phyloP scores from a whole-genome alignment of 306 rosid genomes.

The Quercus glauca region DNA sequence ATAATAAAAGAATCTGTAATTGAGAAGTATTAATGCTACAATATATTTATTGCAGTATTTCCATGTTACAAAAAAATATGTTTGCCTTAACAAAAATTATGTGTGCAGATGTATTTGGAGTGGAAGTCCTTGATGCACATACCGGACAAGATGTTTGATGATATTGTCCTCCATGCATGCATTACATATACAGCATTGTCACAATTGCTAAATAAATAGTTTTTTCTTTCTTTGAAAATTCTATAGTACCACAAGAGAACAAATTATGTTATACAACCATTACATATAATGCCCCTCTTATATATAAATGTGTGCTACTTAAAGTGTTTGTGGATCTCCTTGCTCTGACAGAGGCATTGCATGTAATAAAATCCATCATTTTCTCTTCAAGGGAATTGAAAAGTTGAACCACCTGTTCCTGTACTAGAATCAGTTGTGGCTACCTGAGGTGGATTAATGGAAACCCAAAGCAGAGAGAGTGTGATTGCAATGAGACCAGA shows the following conservation, averaged over 20 bases:
- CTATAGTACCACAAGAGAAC: neutral
- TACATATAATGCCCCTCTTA: too few relatives aligned
- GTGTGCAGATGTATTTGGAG: neutral
- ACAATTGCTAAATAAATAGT: neutral
- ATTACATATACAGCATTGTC: neutral
- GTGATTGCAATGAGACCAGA: conserved; percentile 56
- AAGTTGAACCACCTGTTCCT: conserved; percentile 7
- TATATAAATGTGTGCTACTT: too few relatives aligned
- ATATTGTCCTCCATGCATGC: neutral
- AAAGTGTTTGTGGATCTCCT: too few relatives aligned
- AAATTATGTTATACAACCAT: too few relatives aligned
- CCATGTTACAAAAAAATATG: too few relatives aligned
- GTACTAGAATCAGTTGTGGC: neutral
- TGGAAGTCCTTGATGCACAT: neutral
- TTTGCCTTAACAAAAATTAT: too few relatives aligned
- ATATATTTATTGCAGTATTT: too few relatives aligned
- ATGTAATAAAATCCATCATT: neutral
- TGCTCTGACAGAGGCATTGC: too few relatives aligned
- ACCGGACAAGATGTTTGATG: neutral
- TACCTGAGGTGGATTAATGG: conserved; percentile 37
- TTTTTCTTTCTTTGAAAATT: neutral
- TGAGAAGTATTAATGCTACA: too few relatives aligned
- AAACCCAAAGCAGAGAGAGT: conserved; percentile 40
- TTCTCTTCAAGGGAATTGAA: conserved; percentile 40
- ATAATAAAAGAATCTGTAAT: too few relatives aligned